Evolutionary conservation across 352 stramenopile genomes (phyloP), one percentile per base, ranked within the genome.

Genomic region (Phytophthora meadii): DNA sequence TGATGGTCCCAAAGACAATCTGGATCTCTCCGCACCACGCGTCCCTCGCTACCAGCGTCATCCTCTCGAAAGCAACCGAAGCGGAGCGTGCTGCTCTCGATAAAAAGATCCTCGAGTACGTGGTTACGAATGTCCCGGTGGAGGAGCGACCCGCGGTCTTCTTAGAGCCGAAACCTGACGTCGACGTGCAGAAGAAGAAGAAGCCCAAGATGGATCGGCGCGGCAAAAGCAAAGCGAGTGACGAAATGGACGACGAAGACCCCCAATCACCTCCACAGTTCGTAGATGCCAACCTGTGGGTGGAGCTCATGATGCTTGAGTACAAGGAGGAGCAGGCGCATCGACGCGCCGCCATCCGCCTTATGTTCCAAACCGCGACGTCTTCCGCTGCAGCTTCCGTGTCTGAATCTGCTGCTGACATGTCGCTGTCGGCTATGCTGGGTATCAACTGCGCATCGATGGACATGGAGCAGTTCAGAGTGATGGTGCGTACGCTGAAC

Each of bases 321-420:
- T 97, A 98, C 71, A 94, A 95, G 32, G 89, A 97, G 51, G 93
- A 98, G 59, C 92, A 98, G 65, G 89, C 92, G 0, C 93, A 97
- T 58, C 86, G 93, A 1, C 76, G 85, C 5, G 90, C 90, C 15
- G 91, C 91, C 14, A 91, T 98, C 41, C 90, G 92, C 0, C 65
- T 98, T 1, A 98, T 98, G 93, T 98, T 98, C 47, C 90, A 97
- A 39, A 97, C 92, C 0, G 91, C 92, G 2, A 85, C 80, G 1
- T 59, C 77, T 3, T 67, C 76, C 0, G 72, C 81, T 1, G 64
- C 51, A 17, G 48, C 57, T 10, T 59, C 59, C 2, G 48, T 59
- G 5, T 28, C 52, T 9, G 64, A 70, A 22, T 61, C 61, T 0
- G 28, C 51, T 14, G 55, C 71, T 2, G 55, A 67, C 15, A 68